Evolutionary conservation across 192 early-diverging fungal genomes (phyloP), one percentile per base, ranked within the genome.

Genomic region (Podila horticola): DNA sequence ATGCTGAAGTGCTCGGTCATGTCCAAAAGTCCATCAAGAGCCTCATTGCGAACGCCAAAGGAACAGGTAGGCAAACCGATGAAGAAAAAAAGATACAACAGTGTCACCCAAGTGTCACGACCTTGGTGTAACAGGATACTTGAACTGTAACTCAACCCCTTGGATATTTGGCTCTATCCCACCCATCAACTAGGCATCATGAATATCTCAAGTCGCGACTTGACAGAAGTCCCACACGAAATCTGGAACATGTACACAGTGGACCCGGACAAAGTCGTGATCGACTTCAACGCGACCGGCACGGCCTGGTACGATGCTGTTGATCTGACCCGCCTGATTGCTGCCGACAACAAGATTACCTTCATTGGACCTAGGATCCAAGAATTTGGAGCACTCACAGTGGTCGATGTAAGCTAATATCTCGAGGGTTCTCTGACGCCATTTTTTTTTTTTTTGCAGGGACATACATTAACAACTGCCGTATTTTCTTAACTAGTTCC

Each of bases 191-290:
- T 65, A 85, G 89, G 89, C 26, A 85, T 74, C 26, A 67, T 90
- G 30, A 86, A 86, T 65, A 64, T 90, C 3, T 84, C 86, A 0
- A 88, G 84, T 38, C 70, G 86, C n/a, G 81, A 79, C 17, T 41
- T 90, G 63, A 68, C 83, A 11, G 73, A 76, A 17, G 68, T 90
- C 36, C 89, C 89, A 0, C 74, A 85, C 34, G 83, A 83, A 58
- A 84, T 90, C 20, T 85, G 86, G 82, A 86, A 79, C 55, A 90
- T 90, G 89, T 89, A 90, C 62, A 86, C 87, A 65, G 77, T 85
- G 41, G 86, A 90, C 69, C 79, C 86, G 19, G 83, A 83, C 52
- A 74, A 67, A 48, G 73, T 88, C 19, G 79, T 83, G 12, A 69
- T 88, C 28, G 87, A 90, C 59, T 86, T 90, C 33, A 83, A 67